A percentile compares a stretch with the other conserved stretches of the same genome.
Evolutionary conservation across 306 rosid genomes (phyloP).

Genomic region (Trifolium repens): DNA sequence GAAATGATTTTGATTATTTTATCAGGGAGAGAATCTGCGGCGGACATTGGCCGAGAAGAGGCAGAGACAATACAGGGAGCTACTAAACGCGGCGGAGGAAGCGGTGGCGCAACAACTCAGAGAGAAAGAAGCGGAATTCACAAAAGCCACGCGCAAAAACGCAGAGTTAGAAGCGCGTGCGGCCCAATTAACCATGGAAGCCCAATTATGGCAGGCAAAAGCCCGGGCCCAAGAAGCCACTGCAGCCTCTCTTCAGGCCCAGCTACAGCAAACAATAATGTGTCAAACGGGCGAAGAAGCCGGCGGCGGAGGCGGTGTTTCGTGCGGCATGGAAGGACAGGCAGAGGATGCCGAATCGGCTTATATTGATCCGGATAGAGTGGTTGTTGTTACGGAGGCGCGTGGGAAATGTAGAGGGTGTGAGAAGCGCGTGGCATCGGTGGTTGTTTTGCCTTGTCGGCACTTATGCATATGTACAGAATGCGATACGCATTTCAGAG

Average conservation of each 20-base stretch:
- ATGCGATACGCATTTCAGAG: constrained; percentile 68
- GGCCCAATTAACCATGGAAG: constrained; percentile 72
- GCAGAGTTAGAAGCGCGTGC: constrained; percentile 86
- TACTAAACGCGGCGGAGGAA: constrained; percentile 73
- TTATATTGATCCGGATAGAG: constrained; percentile 69
- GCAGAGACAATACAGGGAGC: constrained; percentile 66
- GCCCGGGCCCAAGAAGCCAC: constrained; percentile 77
- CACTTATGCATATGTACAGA: constrained; percentile 79
- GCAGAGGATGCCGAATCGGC: constrained; percentile 91
- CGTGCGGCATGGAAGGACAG: constrained; percentile 58
- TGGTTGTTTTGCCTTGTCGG: constrained; percentile 87
- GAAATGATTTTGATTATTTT: neutral
- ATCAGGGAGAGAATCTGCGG: constrained; percentile 73
- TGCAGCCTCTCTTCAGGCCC: constrained; percentile 70
- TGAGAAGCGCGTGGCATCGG: constrained; percentile 68
- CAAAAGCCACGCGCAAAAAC: constrained; percentile 73
- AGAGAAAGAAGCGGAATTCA: constrained; percentile 73
- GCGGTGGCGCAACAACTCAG: constrained; percentile 54
- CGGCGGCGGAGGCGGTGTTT: constrained; percentile 35
- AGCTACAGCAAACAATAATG: constrained; percentile 74
- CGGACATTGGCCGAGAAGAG: constrained; percentile 77
- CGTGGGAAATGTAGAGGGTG: constrained; percentile 80
- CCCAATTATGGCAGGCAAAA: constrained; percentile 86
- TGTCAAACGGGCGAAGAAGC: constrained; percentile 40
- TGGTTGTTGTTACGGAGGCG: constrained; percentile 34